phyloP scores from a whole-genome alignment of 305 asterid genomes.

The Fraxinus sp. region DNA sequence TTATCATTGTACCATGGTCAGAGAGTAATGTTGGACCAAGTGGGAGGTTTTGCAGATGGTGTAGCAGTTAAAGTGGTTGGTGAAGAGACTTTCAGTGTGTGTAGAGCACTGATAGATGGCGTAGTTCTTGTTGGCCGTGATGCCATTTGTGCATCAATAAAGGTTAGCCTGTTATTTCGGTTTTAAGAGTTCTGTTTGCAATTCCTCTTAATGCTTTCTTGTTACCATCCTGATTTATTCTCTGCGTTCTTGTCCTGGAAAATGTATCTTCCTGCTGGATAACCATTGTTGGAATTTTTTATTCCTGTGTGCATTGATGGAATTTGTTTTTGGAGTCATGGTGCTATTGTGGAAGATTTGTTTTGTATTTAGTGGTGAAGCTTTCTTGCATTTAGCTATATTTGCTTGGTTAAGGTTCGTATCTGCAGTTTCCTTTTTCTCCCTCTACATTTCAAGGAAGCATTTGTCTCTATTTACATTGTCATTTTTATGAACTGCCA shows the following conservation, averaged over 20 bases:
- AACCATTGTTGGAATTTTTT: not conserved
- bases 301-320: not conserved
- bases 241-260: not conserved
- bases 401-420: not conserved
- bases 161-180: conserved; percentile 48
- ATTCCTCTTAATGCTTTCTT: not conserved
- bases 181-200: not conserved
- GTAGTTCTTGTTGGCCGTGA: conserved; percentile 93
- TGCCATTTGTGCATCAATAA: conserved; percentile 87
- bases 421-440: not conserved
- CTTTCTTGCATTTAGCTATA: not conserved
- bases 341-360: not conserved
- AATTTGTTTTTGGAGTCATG: not conserved
- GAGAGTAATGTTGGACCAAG: conserved; percentile 84
- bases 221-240: not conserved
- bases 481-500: not conserved
- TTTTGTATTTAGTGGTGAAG: not conserved
- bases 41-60: conserved; percentile 96
- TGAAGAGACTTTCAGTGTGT: conserved; percentile 72
- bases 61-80: conserved; percentile 97
- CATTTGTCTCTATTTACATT: not conserved
- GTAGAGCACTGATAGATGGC: conserved; percentile 75
- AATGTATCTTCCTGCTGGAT: not conserved
- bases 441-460: not conserved
- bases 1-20: conserved; percentile 71